Base-by-base conservation (phyloP, 768 basidiomycete genomes). In the Nevesoporus exiguus region DNA sequence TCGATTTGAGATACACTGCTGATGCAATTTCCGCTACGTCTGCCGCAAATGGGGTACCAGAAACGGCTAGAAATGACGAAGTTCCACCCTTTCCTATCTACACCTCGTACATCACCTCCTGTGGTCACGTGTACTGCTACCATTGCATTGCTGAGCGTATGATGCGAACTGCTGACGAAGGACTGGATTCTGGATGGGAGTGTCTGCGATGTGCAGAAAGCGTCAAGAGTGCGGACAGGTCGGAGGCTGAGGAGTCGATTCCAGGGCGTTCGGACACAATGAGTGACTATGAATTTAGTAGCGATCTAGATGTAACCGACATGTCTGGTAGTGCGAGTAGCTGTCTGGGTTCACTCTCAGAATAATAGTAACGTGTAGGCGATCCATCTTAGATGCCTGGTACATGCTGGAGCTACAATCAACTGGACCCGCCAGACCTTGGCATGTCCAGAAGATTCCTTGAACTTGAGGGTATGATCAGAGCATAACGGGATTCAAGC, bases 121-220 rank as follows among this genome's bases (percentile, higher is more conserved):
- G 90, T 57, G 86, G 83, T 7, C 93, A 97, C 66, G 68, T 81
- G 14, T 99, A 95, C 73, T 98, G 97, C 72, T 99, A 98, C 69
- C 86, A 88, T 61, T 99, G 97, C 71, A 77, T 98, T 39, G 81
- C 91, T 14, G 89, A 90, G 65, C 83, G 85, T 56, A 81, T 98
- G 75, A 78, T 91, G 63, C 83, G 80, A 33, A 79, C 80, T 6
- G 84, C 81, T 5, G 86, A 88, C 55, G 90, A 88, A 33, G 82
- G 75, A 22, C 48, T 67, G 21, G 71, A 78, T 31, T 64, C 73
- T 47, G 77, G 78, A 21, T 96, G 94, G 94, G 83, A 84, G 57
- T 98, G 94, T 71, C 68, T 96, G 51, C 77, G 94, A 48, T 98
- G 94, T 65, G 79, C 78, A 7, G 80, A 83, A 55, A 73, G 69